phyloP scores from a whole-genome alignment of 2,329 filamentous ascomycete genomes.

The Apiospora aurea region DNA sequence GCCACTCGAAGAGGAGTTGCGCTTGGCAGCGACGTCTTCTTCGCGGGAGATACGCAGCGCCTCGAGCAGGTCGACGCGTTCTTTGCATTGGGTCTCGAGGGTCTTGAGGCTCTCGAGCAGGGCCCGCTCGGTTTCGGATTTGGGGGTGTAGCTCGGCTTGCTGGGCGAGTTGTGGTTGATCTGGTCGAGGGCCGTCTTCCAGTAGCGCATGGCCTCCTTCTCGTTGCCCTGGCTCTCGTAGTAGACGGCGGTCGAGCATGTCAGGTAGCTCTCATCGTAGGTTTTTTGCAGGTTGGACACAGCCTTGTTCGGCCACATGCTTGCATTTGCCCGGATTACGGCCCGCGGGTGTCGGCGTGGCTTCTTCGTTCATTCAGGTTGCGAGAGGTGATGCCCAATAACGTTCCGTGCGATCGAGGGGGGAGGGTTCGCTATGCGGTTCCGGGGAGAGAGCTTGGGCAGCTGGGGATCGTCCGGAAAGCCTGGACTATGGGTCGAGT shows the following conservation, averaged over 20 bases:
- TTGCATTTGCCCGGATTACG: constrained; percentile 27
- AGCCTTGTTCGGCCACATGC: constrained; percentile 61
- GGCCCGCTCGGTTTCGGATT: constrained; percentile 83
- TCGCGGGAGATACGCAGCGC: constrained; percentile 74
- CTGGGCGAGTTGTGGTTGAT: constrained; percentile 88
- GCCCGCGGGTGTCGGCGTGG: constrained; percentile 6
- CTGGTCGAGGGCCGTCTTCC: constrained; percentile 86
- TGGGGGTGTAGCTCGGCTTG: constrained; percentile 72
- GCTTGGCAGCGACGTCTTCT: constrained; percentile 43
- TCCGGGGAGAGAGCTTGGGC: neutral
- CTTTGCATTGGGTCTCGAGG: constrained; percentile 90
- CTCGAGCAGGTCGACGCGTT: constrained; percentile 87
- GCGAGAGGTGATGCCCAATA: neutral
- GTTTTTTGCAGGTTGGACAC: constrained; percentile 89
- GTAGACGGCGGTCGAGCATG: constrained; percentile 94
- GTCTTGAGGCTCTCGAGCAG: constrained; percentile 81
- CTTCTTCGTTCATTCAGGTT: constrained; percentile 6
- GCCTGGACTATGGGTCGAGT: constrained; percentile 15
- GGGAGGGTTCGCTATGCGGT: neutral
- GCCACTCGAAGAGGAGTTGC: constrained; percentile 32
- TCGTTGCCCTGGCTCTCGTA: constrained; percentile 96
- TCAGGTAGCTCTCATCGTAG: constrained; percentile 95
- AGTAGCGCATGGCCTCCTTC: constrained; percentile 86
- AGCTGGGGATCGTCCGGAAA: constrained; percentile 14
- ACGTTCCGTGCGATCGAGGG: neutral